Evolutionary conservation across 768 basidiomycete species (phyloP).

Genomic region (Tylopilus sp.): DNA sequence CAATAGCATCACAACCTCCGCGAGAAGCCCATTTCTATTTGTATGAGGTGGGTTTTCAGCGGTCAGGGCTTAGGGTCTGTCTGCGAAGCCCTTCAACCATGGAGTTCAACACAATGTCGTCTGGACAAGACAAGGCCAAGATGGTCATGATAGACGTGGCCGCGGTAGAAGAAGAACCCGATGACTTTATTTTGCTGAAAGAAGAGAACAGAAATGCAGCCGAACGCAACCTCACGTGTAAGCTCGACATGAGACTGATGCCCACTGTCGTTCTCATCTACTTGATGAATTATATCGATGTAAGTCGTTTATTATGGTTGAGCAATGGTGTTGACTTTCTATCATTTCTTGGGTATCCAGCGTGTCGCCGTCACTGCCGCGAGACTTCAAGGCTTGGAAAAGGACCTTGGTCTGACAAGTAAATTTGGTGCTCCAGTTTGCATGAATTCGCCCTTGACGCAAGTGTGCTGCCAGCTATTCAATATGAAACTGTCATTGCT

Average conservation of each 20-base stretch:
- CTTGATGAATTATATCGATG: slow-evolving; percentile 27
- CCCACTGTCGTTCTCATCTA: slow-evolving; percentile 25
- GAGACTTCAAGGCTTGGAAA: slow-evolving; percentile 37
- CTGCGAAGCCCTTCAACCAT: too few relatives aligned
- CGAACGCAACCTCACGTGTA: slow-evolving; percentile 26
- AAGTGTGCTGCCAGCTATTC: slow-evolving; percentile 41
- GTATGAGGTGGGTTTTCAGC: too few relatives aligned
- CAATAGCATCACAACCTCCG: too few relatives aligned
- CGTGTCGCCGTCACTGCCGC: slow-evolving; percentile 38
- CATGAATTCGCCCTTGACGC: neutral
- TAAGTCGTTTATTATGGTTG: neutral
- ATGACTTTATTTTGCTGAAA: slow-evolving; percentile 10
- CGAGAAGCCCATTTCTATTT: too few relatives aligned
- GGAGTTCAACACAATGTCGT: too few relatives aligned
- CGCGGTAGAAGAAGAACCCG: neutral
- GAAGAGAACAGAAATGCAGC: slow-evolving; percentile 12
- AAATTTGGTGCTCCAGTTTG: neutral
- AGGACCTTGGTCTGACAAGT: slow-evolving; percentile 37
- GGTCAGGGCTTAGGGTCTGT: too few relatives aligned
- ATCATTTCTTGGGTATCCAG: slow-evolving; percentile 15
- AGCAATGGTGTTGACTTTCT: neutral
- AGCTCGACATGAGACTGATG: slow-evolving; percentile 28
- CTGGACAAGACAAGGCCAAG: too few relatives aligned
- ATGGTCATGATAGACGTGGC: slow-evolving; percentile 1
- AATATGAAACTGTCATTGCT: slow-evolving; percentile 51